Evolutionary conservation across 2,329 filamentous ascomycete genomes (phyloP).

Genomic region (Botryotinia globosa): DNA sequence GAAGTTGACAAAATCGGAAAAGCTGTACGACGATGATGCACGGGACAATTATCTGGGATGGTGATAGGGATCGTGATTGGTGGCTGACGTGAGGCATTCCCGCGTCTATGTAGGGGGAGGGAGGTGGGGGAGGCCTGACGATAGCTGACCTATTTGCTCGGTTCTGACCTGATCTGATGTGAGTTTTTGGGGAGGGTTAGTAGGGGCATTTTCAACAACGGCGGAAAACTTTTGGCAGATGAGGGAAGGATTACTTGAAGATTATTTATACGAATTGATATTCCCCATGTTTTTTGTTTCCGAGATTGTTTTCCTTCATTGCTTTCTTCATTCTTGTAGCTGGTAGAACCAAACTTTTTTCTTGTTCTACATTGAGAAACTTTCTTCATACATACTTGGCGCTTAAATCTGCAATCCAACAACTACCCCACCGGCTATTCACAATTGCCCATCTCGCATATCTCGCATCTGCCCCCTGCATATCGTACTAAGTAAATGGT

Average conservation of each 20-base stretch:
- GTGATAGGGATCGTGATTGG: constrained; percentile 12
- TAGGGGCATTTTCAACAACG: background rate
- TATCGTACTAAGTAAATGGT: background rate
- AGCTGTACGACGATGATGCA: background rate
- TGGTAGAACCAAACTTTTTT: background rate
- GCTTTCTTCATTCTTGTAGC: background rate
- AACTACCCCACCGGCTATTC: background rate
- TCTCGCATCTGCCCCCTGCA: constrained; percentile 5
- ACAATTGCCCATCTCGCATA: background rate
- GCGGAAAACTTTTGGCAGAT: background rate
- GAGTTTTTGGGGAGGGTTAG: background rate
- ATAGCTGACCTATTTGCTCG: constrained; percentile 7
- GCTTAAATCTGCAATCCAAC: constrained; percentile 1
- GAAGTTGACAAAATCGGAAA: background rate
- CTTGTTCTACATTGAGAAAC: background rate
- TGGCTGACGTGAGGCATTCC: constrained; percentile 16
- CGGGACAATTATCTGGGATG: background rate
- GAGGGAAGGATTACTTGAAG: background rate
- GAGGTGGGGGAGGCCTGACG: background rate
- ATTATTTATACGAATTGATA: constrained; percentile 15
- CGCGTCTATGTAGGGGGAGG: constrained; percentile 7
- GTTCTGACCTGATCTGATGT: constrained; percentile 7
- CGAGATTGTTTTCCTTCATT: background rate
- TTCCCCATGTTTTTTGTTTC: background rate
- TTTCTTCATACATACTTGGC: background rate